Base-by-base conservation (phyloP, 2,329 filamentous ascomycete species). In the Fusarium albosuccineum region DNA sequence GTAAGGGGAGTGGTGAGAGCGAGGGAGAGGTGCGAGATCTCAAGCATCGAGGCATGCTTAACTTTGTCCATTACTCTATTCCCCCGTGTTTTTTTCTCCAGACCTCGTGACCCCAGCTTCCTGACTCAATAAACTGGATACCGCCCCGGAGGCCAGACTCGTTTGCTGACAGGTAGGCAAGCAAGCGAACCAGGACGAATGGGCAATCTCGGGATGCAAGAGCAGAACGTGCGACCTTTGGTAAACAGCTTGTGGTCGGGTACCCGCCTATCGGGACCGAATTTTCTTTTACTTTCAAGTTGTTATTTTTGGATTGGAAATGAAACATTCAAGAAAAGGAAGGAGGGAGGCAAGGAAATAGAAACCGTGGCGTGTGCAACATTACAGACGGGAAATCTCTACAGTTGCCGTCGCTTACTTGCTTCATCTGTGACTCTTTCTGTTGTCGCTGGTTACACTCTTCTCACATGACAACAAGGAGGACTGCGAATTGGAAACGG, bases 61-160 rank as follows among this genome's bases (percentile, higher is more conserved):
- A 60, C 55, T 64, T 65, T 61, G 54, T 53, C 37, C 16, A 42
- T 29, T 67, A 61, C 64, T 67, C 55, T 65, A 61, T 64, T 49
- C 60, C 49, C 37, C 46, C 30, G 22, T 42, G 44, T 40, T 33
- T 33, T 52, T 36, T 39, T 55, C 55, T 65, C 50, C 42, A 52
- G 30, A 40, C 51, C 63, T 67, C 44, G 55, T 66, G 65, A 68
- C 60, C 60, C 60, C 45, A 26, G 36, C 26, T 6, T 6, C n/a
- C 30, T 46, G 37, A 37, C 30, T 36, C 37, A 52, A 30, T 22
- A 29, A n/a, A 52, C 46, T 52, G 46, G 50, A 64, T 52, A 56
- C 41, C 40, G 22, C 22, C 22, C 22, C 22, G 22, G 22, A 4
- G 22, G 22, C 22, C 22, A 22, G 22, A 22, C 3, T 22, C 22